phyloP scores from a whole-genome alignment of 1,139 yeast species.

The Diutina neorugosa region DNA sequence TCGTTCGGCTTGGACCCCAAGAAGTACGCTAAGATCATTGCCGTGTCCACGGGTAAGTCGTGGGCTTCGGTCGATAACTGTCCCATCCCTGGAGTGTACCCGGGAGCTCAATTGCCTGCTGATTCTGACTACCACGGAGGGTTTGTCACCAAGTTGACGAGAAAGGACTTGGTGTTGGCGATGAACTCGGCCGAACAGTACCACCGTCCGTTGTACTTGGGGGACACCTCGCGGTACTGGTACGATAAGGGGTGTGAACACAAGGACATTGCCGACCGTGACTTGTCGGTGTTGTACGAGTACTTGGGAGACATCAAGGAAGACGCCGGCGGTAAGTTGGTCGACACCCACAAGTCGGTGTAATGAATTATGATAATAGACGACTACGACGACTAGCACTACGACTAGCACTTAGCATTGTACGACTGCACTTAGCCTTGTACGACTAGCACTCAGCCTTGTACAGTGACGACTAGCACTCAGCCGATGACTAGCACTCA shows the following conservation, averaged over 20 bases:
- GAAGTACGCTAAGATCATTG: conserved; percentile 38
- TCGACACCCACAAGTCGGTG: conserved; percentile 1
- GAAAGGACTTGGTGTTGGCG: conserved; percentile 47
- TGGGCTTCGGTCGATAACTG: conserved; percentile 54
- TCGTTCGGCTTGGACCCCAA: conserved; percentile 39
- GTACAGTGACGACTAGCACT: no score
- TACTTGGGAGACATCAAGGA: conserved; percentile 23
- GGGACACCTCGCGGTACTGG: conserved; percentile 31
- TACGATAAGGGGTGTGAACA: conserved; percentile 35
- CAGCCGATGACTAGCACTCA: no score
- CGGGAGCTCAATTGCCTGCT: conserved; percentile 32
- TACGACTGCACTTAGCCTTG: no score
- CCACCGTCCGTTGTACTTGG: conserved; percentile 27
- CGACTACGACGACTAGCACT: no score
- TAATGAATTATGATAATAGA: not conserved
- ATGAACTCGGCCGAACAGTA: conserved; percentile 31
- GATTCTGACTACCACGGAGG: conserved; percentile 41
- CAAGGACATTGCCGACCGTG: conserved; percentile 29
- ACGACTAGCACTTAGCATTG: no score
- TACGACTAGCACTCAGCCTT: no score
- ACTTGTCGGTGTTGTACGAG: conserved; percentile 34
- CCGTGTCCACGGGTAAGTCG: conserved; percentile 47
- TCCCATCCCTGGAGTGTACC: conserved; percentile 43
- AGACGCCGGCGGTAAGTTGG: conserved; percentile 1
- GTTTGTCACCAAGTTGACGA: conserved; percentile 41